Conservation (phyloP, 192 early-diverging fungal species). For the Dissophora ornata region DNA sequence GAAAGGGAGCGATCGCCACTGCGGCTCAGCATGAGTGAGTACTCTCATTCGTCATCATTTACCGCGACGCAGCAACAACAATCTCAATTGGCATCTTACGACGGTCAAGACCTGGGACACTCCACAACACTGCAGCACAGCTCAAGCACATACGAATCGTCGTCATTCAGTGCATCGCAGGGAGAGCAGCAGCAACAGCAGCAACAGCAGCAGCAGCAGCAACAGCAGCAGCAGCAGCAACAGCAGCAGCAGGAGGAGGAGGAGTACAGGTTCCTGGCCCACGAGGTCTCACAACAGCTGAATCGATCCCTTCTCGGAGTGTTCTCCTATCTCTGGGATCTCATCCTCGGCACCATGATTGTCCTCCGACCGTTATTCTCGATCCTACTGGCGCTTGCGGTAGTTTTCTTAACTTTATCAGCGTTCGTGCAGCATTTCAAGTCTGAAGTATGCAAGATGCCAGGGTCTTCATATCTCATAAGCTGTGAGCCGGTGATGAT, state of each 20-base stretch:
- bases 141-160: too few relatives aligned
- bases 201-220: too few relatives aligned
- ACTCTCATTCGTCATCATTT: not conserved
- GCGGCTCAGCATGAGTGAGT: not conserved
- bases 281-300: constrained; percentile 22
- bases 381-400: constrained; percentile 9
- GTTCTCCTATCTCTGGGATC: constrained; percentile 22
- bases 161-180: not conserved
- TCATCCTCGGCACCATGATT: constrained; percentile 15
- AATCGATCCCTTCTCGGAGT: constrained; percentile 7
- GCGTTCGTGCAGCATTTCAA: constrained; percentile 8
- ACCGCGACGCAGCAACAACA: not conserved
- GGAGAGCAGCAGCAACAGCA: not conserved
- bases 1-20: not conserved
- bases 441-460: constrained; percentile 35
- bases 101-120: not conserved
- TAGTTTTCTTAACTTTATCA: not conserved
- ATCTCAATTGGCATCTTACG: constrained; percentile 3
- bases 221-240: not conserved
- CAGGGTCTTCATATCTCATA: constrained; percentile 4
- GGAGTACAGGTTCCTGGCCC: not conserved
- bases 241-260: not conserved
- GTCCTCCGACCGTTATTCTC: constrained; percentile 41
- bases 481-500: constrained; percentile 13
- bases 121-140: not conserved